Evolutionary conservation across 2,329 filamentous ascomycete genomes (phyloP).

Genomic region (Colletotrichum navitas): DNA sequence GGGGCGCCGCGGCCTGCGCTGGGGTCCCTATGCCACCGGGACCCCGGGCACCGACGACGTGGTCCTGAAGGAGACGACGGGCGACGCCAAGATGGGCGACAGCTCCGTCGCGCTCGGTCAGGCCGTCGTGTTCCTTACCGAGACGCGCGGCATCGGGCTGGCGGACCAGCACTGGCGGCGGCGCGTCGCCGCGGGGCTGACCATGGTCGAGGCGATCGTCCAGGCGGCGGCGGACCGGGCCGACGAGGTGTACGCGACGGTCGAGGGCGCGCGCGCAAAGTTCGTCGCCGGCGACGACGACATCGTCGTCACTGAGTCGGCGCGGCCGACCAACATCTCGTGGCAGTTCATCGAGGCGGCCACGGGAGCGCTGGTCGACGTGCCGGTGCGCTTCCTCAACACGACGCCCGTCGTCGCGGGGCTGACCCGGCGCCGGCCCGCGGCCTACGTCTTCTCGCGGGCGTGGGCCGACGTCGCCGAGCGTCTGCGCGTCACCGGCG

Average conservation of each 20-base stretch:
- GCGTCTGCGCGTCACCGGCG: slow-evolving; percentile 45
- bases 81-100: slow-evolving; percentile 49
- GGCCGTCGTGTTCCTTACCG: slow-evolving; percentile 48
- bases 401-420: slow-evolving; percentile 47
- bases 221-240: slow-evolving; percentile 49
- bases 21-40: slow-evolving; percentile 49
- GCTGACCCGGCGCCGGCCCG: slow-evolving; percentile 48
- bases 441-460: slow-evolving; percentile 49
- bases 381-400: slow-evolving; percentile 48
- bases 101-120: slow-evolving; percentile 49
- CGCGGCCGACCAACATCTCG: slow-evolving; percentile 41
- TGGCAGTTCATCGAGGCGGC: slow-evolving; percentile 47
- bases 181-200: slow-evolving; percentile 47
- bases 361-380: slow-evolving; percentile 47
- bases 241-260: slow-evolving; percentile 45
- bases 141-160: slow-evolving; percentile 50
- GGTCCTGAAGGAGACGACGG: slow-evolving; percentile 47
- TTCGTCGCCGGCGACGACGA: slow-evolving; percentile 48
- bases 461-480: slow-evolving; percentile 49
- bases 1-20: slow-evolving; percentile 47
- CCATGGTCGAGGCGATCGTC: slow-evolving; percentile 47
- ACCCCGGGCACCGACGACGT: slow-evolving; percentile 27
- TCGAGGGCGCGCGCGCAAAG: slow-evolving; percentile 46
- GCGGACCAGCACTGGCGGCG: slow-evolving; percentile 50
- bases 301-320: slow-evolving; percentile 48